Evolutionary conservation across 139 green algal species (phyloP), one percentile per base, ranked within the genome.

Genomic region (Picochlorum sp.): DNA sequence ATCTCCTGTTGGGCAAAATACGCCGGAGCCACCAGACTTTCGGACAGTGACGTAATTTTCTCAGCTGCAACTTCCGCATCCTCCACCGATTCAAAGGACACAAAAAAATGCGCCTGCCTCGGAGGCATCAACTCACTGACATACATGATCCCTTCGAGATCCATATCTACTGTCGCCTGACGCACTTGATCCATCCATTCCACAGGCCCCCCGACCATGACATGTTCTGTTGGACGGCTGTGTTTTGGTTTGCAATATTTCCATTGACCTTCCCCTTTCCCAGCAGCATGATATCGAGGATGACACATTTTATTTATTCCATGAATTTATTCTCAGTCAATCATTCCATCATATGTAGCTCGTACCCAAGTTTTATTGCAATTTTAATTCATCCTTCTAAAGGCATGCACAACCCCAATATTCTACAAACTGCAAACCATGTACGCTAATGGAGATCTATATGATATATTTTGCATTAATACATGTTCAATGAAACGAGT

Each of bases 221-320:
- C 18, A 47, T 47, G 39, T n/a, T 26, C 25, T 62, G 40, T 14
- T 37, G 29, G 25, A 57, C 40, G 5, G 41, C 31, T 28, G 26
- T 59, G n/a, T 37, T 52, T 28, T 61, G 43, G 62, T 37, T 44
- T 33, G 16, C 58, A 29, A 57, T 59, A 45, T 18, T 52, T 3
- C 31, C 20, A 24, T 25, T 29, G 39, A 32, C 24, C n/a, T 66
- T 70, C 47, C 51, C 75, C 74, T 7, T 60, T 43, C 22, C 59
- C 28, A n/a, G n/a, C n/a, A n/a, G n/a, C n/a, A n/a, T n/a, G n/a
- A n/a, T n/a, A n/a, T n/a, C n/a, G n/a, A n/a, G n/a, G n/a, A n/a
- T n/a, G n/a, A n/a, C n/a, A n/a, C n/a, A n/a, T n/a, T n/a, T n/a
- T n/a, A n/a, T n/a, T n/a, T n/a, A n/a, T n/a, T n/a, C n/a, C n/a